phyloP scores from a whole-genome alignment of 1,284 basidiomycete species.

The Papiliotrema laurentii region DNA sequence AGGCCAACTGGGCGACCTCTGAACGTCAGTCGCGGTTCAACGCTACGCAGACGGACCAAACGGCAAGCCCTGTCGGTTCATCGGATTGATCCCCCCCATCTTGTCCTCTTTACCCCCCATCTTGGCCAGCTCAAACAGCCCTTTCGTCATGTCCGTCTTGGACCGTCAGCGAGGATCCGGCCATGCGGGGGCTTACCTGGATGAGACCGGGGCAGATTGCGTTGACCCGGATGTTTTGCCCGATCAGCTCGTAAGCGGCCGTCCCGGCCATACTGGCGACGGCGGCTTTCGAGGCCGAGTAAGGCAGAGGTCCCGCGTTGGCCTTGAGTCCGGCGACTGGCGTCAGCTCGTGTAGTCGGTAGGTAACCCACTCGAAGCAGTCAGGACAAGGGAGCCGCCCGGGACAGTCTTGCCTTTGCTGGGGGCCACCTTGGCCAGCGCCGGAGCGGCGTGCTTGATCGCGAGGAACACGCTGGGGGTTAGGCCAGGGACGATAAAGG shows the following conservation, averaged over 20 bases:
- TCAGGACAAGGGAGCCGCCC: constrained; percentile 81
- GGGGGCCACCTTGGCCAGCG: constrained; percentile 66
- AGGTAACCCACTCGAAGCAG: constrained; percentile 65
- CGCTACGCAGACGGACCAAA: constrained; percentile 35
- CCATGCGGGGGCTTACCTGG: constrained; percentile 49
- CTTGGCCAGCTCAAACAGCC: constrained; percentile 70
- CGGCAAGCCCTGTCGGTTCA: constrained; percentile 67
- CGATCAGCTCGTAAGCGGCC: constrained; percentile 71
- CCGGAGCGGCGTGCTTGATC: constrained; percentile 74
- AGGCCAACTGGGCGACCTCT: constrained; percentile 73
- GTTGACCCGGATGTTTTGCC: constrained; percentile 80
- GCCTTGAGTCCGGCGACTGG: constrained; percentile 77
- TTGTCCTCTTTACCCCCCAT: constrained; percentile 65
- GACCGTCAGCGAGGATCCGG: not conserved
- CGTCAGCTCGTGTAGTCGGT: not conserved
- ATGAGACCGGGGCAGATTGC: constrained; percentile 87
- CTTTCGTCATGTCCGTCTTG: constrained; percentile 71
- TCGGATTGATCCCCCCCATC: constrained; percentile 81
- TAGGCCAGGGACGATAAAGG: not conserved
- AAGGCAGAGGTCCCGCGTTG: constrained; percentile 80
- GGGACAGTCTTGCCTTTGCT: constrained; percentile 63
- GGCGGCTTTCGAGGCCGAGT: constrained; percentile 85
- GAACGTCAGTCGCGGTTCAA: constrained; percentile 39
- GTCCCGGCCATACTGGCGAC: constrained; percentile 84
- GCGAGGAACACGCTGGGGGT: constrained; percentile 75